Conservation (phyloP, 495 filamentous ascomycete genomes). For the Aspergillus affinis region DNA sequence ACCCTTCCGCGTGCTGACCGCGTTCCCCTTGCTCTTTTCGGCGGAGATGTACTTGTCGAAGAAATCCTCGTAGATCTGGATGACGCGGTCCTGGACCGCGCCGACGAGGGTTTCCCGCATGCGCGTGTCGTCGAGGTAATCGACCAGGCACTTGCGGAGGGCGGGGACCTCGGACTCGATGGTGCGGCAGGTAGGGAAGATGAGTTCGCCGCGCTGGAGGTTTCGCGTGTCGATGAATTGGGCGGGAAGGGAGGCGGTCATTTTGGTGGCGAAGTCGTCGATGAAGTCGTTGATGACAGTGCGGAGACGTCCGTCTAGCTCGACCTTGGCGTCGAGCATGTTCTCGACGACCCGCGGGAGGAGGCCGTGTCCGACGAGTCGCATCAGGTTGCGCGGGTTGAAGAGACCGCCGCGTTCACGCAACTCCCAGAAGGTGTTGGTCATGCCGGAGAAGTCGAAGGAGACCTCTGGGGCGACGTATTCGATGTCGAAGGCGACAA, state of each 20-base stretch:
- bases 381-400: constrained; percentile 60
- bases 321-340: constrained; percentile 75
- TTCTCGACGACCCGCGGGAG: constrained; percentile 63
- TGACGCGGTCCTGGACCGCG: constrained; percentile 60
- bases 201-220: constrained; percentile 37
- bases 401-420: constrained; percentile 68
- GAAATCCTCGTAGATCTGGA: constrained; percentile 60
- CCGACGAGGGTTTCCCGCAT: constrained; percentile 63
- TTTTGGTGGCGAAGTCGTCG: constrained; percentile 53
- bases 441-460: constrained; percentile 77
- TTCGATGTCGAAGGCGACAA: constrained; percentile 89
- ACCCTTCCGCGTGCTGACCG: constrained; percentile 51
- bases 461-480: constrained; percentile 73
- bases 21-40: constrained; percentile 43
- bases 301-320: constrained; percentile 74
- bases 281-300: constrained; percentile 81
- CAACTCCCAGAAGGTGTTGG: constrained; percentile 75
- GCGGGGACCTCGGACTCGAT: constrained; percentile 55
- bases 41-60: constrained; percentile 51
- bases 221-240: constrained; percentile 44
- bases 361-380: constrained; percentile 58
- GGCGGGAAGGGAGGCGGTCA: constrained; percentile 51
- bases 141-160: constrained; percentile 52
- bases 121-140: constrained; percentile 59
- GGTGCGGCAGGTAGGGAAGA: constrained; percentile 40